Percentiles rank a stretch among this genome's conserved stretches.
These are phyloP conservation scores for Xerocomellus amylosporus DNA, from an alignment of 768 basidiomycete genomes.

Conservation along the genomic window DNA sequence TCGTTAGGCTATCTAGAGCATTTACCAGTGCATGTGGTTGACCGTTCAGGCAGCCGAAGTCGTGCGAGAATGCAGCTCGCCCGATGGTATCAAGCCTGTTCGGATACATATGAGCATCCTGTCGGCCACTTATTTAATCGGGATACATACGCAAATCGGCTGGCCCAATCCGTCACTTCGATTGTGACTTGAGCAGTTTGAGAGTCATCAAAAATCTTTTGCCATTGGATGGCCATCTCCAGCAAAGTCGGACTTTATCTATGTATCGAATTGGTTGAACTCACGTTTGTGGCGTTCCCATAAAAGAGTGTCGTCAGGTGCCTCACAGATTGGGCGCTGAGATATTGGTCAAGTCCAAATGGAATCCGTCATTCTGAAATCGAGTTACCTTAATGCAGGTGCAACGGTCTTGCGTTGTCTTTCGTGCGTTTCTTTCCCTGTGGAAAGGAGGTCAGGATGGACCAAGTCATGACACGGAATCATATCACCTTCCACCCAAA, in stretches of 20 bases:
- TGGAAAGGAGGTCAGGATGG: background rate
- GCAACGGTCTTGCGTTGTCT: conserved; percentile 50
- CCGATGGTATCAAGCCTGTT: conserved; percentile 56
- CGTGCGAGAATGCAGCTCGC: conserved; percentile 60
- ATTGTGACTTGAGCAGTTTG: conserved; percentile 42
- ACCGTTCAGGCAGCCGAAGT: conserved; percentile 55
- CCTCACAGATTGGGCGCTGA: conserved; percentile 52
- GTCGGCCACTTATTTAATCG: background rate
- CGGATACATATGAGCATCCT: background rate
- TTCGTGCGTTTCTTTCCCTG: conserved; percentile 58
- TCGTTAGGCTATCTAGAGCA: conserved; percentile 58
- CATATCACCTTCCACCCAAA: conserved; percentile 59
- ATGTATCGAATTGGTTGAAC: background rate
- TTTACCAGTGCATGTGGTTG: conserved; percentile 47
- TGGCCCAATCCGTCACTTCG: conserved; percentile 58
- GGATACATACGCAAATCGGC: conserved; percentile 54
- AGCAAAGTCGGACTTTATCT: conserved; percentile 4
- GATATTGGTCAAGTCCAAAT: background rate
- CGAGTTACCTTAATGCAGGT: conserved; percentile 52
- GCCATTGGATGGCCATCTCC: conserved; percentile 50
- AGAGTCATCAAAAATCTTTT: conserved; percentile 41
- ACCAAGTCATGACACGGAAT: background rate
- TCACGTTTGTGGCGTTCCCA: conserved; percentile 48
- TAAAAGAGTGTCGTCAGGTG: conserved; percentile 51
- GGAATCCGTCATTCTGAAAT: background rate